These are phyloP conservation scores for Hypoxylon fragiforme DNA, from an alignment of 495 filamentous ascomycete genomes.

Conservation along the genomic window DNA sequence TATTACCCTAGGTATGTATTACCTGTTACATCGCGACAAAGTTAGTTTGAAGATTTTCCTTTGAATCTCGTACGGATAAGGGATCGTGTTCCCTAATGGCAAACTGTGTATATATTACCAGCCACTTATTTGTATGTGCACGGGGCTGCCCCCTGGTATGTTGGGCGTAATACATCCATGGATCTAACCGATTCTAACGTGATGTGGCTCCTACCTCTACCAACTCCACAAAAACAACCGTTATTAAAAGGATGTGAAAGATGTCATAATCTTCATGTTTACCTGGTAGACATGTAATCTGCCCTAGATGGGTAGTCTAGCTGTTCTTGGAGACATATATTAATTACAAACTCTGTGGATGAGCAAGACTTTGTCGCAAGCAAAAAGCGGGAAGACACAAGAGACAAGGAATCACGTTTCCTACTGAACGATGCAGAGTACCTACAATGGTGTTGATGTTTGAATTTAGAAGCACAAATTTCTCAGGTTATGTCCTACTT, in stretches of 20 bases:
- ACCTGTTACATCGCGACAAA: conserved; percentile 33
- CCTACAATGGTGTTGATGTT: not conserved
- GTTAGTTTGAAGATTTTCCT: conserved; percentile 29
- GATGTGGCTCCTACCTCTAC: conserved; percentile 32
- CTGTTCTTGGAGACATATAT: too few relatives aligned
- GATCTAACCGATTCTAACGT: too few relatives aligned
- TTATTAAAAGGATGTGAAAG: not conserved
- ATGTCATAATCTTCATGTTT: not conserved
- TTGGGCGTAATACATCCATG: conserved; percentile 34
- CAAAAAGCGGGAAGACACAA: not conserved
- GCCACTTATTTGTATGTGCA: conserved; percentile 39
- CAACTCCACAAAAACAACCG: conserved; percentile 16
- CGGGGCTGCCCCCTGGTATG: conserved; percentile 23
- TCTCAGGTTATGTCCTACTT: too few relatives aligned
- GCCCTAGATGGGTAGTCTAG: too few relatives aligned
- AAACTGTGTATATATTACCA: conserved; percentile 33
- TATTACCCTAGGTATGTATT: too few relatives aligned
- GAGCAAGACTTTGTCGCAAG: too few relatives aligned
- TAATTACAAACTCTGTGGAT: not conserved
- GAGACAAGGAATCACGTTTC: not conserved
- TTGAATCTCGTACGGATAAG: conserved; percentile 29
- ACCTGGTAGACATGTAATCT: not conserved
- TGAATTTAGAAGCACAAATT: too few relatives aligned
- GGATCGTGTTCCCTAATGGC: not conserved
- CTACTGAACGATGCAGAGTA: not conserved